Percentiles rank a stretch among this genome's conserved stretches.
phyloP scores from a whole-genome alignment of 306 rosid genomes.

The Lathyrus aphaca region DNA sequence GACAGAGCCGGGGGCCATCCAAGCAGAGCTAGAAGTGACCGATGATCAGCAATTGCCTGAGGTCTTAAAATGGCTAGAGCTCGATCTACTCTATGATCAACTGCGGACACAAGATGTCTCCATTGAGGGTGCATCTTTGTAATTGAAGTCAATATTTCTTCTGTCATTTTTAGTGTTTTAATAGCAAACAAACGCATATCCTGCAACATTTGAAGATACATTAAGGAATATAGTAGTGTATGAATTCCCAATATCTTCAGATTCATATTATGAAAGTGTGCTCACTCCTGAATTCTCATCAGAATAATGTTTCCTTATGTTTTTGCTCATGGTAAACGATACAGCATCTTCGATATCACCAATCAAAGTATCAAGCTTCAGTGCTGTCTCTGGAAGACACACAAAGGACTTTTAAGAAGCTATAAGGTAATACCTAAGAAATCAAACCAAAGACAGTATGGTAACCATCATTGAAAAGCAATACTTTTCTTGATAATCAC shows the following conservation, averaged over 20 bases:
- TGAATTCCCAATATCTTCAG: slow-evolving; percentile 30
- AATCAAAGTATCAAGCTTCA: slow-evolving; percentile 84
- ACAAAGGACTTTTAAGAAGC: slow-evolving; percentile 35
- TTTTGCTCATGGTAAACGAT: slow-evolving; percentile 67
- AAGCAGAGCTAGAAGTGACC: slow-evolving; percentile 80
- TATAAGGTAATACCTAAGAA: slow-evolving; percentile 24
- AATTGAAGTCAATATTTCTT: slow-evolving; percentile 66
- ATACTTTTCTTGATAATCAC: slow-evolving; percentile 16
- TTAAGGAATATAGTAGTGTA: slow-evolving; percentile 30
- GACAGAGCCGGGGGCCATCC: slow-evolving; percentile 97
- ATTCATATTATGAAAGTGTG: slow-evolving; percentile 17
- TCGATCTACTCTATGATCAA: slow-evolving; percentile 93
- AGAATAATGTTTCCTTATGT: slow-evolving; percentile 60
- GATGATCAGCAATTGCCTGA: slow-evolving; percentile 84
- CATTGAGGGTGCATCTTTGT: slow-evolving; percentile 72
- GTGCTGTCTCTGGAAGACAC: slow-evolving; percentile 74
- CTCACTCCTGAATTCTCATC: slow-evolving; percentile 76
- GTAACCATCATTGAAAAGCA: slow-evolving; percentile 17
- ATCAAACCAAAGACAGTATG: slow-evolving; percentile 26
- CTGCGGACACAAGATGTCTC: slow-evolving; percentile 80
- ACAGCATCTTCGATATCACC: slow-evolving; percentile 97
- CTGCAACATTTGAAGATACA: slow-evolving; percentile 54
- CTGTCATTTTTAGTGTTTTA: slow-evolving; percentile 64
- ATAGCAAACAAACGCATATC: slow-evolving; percentile 66
- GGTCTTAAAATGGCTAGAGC: slow-evolving; percentile 91